Evolutionary conservation across 2,329 filamentous ascomycete species (phyloP), one percentile per base, ranked within the genome.

Genomic region (Penicillium psychrosexuale): DNA sequence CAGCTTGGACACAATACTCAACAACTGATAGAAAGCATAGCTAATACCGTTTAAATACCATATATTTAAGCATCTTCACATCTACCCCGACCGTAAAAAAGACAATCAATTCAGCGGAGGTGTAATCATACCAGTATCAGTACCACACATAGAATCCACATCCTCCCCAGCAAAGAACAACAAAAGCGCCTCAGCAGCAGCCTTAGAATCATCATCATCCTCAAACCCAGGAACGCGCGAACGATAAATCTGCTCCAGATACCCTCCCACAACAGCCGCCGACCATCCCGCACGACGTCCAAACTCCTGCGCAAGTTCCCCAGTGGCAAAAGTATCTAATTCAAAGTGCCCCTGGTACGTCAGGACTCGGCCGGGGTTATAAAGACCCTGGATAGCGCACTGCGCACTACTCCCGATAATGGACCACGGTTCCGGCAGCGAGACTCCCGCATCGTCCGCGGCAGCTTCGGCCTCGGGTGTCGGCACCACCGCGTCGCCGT

Each of bases 301-400:
- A 55, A 70, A 70, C 39, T 65, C 66, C 3, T 49, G 30, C 12
- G 58, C 55, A 46, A 65, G 61, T 47, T 67, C 67, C 1, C 47
- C 42, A 27, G 69, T 71, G 15, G 58, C 59, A 15, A 59, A 66
- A 3, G 58, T 47, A 34, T 71, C 67, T 15, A 72, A 68, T 38
- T 72, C 69, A 28, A 69, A 71, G 43, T 72, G 69, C 0, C 69
- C 69, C 17, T 72, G 69, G 36, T 66, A 69, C 1, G 68, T 64
- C n/a, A 72, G 49, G 3, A 71, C 61, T 7, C 69, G 61, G 7
- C 56, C 60, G 0, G 64, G 67, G 31, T 64, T 51, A 30, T 69
- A 71, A 3, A 72, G 44, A 7, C 69, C 69, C 43, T 72, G 69
- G 5, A 70, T 63, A 1, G 65, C 55, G 36, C 66, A 72, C 8